Conservation (phyloP, 306 rosid genomes). For the Oemleria cerasiformis region DNA sequence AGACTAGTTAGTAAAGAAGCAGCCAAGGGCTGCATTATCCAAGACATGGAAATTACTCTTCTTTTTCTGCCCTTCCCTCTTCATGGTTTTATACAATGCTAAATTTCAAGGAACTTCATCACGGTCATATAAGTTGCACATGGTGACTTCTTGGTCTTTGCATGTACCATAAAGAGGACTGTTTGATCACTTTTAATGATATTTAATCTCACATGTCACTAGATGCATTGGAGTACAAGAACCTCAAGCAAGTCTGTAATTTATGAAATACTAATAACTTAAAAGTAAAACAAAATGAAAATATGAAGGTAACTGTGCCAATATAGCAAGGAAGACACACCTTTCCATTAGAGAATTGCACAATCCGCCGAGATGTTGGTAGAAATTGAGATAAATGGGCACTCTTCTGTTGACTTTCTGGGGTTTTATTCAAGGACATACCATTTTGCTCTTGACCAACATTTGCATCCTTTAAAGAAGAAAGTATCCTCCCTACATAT, state of each 20-base stretch:
- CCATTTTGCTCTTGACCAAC: constrained; percentile 36
- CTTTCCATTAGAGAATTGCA: constrained; percentile 97
- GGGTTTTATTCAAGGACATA: constrained; percentile 35
- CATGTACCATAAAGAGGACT: neutral
- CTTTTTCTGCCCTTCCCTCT: neutral
- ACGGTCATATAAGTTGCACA: neutral
- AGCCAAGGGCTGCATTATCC: neutral
- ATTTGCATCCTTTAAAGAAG: constrained; percentile 44
- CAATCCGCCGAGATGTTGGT: constrained; percentile 89
- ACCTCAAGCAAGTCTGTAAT: neutral
- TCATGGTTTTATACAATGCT: neutral
- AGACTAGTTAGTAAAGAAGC: neutral
- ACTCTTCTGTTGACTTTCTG: constrained; percentile 43
- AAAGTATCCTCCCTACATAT: constrained; percentile 77
- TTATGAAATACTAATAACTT: neutral
- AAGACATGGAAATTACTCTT: neutral
- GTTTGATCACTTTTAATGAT: neutral
- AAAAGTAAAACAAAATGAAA: neutral
- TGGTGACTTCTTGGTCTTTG: constrained; percentile 4
- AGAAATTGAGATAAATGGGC: constrained; percentile 73
- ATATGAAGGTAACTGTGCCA: neutral
- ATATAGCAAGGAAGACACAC: constrained; percentile 28
- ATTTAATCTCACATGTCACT: neutral
- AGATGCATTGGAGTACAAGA: neutral
- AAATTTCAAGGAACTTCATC: neutral